A percentile compares a stretch with the other conserved stretches of the same genome.
Conservation (phyloP, 192 early-diverging fungal species). For the Lobosporangium transversale region DNA sequence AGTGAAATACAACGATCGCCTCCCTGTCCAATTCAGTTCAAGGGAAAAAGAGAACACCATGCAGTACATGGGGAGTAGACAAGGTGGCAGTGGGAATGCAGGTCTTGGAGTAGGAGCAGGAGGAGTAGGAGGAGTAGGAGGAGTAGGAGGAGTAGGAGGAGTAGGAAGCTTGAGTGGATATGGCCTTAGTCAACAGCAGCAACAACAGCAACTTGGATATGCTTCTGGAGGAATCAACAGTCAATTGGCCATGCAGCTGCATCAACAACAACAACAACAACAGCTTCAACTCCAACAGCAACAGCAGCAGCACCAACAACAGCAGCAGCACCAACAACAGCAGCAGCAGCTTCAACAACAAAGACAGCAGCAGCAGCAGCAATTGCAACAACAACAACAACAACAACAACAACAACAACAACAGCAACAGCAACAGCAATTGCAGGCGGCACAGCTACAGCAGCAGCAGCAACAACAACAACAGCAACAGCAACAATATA, state of each 20-base stretch:
- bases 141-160: too few relatives aligned
- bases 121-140: too few relatives aligned
- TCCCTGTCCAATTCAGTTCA: too few relatives aligned
- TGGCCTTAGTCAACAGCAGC: background rate
- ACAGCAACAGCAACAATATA: slow-evolving; percentile 53
- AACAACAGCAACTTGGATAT: slow-evolving; percentile 52
- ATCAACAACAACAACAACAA: background rate
- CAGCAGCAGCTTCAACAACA: background rate
- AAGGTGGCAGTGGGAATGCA: slow-evolving; percentile 19
- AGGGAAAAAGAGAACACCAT: slow-evolving; percentile 6
- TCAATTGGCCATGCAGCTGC: too few relatives aligned
- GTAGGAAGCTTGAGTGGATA: background rate
- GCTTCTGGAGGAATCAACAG: too few relatives aligned
- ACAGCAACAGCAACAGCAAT: slow-evolving; percentile 10
- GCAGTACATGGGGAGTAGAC: slow-evolving; percentile 31
- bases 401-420: slow-evolving; percentile 45
- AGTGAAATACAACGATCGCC: slow-evolving; percentile 23
- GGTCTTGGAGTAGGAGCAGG: background rate
- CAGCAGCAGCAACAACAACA: slow-evolving; percentile 40
- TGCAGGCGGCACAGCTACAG: slow-evolving; percentile 28
- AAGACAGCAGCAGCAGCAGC: background rate
- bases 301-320: background rate
- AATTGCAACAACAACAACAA: slow-evolving; percentile 18
- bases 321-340: background rate
- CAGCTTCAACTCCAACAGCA: background rate